Conservation (phyloP, 352 stramenopile genomes). For the Globisporangium iwayamae region DNA sequence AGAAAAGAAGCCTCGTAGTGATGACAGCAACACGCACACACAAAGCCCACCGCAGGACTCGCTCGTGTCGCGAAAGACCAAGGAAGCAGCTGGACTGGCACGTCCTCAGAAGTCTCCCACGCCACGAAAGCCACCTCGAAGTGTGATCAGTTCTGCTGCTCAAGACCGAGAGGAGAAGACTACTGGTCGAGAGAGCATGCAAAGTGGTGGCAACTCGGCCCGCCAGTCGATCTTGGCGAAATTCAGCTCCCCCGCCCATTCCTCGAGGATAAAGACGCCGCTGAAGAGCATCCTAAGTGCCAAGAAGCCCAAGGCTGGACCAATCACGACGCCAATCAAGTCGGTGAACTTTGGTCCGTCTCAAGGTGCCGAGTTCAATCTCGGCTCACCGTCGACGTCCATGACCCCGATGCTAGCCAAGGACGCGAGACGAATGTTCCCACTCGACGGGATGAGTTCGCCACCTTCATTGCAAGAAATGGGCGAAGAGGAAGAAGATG, state of each 20-base stretch:
- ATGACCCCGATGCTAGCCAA: slow-evolving; percentile 79
- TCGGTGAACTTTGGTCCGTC: slow-evolving; percentile 82
- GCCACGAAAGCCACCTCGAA: slow-evolving; percentile 11
- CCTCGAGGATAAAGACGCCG: slow-evolving; percentile 34
- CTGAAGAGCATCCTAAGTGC: slow-evolving; percentile 78
- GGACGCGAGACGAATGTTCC: slow-evolving; percentile 61
- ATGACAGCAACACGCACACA: background rate
- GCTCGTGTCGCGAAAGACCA: slow-evolving; percentile 11
- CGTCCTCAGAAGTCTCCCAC: slow-evolving; percentile 21
- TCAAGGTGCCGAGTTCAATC: slow-evolving; percentile 75
- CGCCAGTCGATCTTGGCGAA: slow-evolving; percentile 12
- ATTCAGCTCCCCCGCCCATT: slow-evolving; percentile 14
- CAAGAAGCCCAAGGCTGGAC: slow-evolving; percentile 40
- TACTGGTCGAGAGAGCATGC: background rate
- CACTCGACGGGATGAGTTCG: slow-evolving; percentile 35
- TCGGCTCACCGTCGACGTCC: slow-evolving; percentile 75
- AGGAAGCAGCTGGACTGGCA: slow-evolving; percentile 10
- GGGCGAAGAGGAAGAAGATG: slow-evolving; percentile 64
- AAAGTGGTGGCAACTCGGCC: background rate
- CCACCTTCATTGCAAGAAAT: slow-evolving; percentile 17
- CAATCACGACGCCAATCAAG: slow-evolving; percentile 67
- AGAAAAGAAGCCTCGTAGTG: slow-evolving; percentile 13
- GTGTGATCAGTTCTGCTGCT: background rate
- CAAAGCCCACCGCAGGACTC: slow-evolving; percentile 16
- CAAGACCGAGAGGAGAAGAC: background rate